A percentile compares a stretch with the other conserved stretches of the same genome.
These are phyloP conservation scores for Colletotrichum acutatum DNA, from an alignment of 2,329 filamentous ascomycete genomes.

Conservation along the genomic window DNA sequence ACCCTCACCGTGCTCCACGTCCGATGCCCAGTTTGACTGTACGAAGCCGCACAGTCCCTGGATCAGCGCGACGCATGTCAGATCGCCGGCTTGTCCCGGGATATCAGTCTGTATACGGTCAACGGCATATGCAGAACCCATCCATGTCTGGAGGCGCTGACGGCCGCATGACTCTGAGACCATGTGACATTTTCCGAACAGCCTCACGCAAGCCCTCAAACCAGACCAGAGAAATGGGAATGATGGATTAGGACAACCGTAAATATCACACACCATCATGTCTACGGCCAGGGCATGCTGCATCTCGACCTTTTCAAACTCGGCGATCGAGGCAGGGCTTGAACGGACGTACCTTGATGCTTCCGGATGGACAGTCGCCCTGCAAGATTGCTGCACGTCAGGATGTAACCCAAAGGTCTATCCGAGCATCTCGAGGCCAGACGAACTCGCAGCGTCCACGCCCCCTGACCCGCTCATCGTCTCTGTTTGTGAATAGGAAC, in stretches of 20 bases:
- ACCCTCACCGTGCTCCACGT: not conserved
- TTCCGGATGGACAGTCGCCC: conserved; percentile 17
- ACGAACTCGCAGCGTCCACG: conserved; percentile 10
- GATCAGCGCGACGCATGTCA: not conserved
- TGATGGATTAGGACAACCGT: not conserved
- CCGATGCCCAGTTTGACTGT: not conserved
- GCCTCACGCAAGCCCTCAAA: not conserved
- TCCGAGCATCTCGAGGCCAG: conserved; percentile 15
- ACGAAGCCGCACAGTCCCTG: conserved; percentile 7
- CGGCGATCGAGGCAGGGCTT: not conserved
- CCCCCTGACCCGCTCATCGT: conserved; percentile 13
- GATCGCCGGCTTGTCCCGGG: not conserved
- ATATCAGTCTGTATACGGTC: not conserved
- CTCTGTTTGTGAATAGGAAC: conserved; percentile 21
- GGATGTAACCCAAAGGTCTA: conserved; percentile 11
- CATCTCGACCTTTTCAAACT: not conserved
- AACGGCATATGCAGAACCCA: not conserved
- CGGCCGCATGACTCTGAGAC: conserved; percentile 17
- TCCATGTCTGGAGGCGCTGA: not conserved
- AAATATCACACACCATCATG: not conserved
- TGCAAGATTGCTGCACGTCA: conserved; percentile 25
- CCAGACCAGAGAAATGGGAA: not conserved
- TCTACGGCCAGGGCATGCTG: not conserved
- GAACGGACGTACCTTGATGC: conserved; percentile 19
- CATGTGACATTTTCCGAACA: conserved; percentile 18